These are phyloP conservation scores for Emmonsia crescens DNA, from an alignment of 2,329 filamentous ascomycete species.

Conservation along the genomic window DNA sequence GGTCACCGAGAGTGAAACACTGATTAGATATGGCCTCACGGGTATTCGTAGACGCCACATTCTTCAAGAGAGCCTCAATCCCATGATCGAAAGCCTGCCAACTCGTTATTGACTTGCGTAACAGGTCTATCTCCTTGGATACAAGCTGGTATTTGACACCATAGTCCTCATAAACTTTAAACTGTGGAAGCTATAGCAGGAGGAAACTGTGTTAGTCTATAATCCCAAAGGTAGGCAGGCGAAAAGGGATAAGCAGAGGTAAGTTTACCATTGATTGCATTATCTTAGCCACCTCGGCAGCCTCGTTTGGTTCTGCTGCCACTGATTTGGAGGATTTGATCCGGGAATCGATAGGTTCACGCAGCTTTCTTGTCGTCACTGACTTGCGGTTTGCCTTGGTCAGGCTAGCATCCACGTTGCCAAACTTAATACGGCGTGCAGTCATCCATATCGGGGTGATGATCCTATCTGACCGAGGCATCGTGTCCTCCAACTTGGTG, in stretches of 20 bases:
- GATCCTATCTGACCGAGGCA: constrained; percentile 38
- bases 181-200: constrained; percentile 56
- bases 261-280: constrained; percentile 42
- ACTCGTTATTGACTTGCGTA: constrained; percentile 56
- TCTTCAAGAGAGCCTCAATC: constrained; percentile 69
- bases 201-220: constrained; percentile 37
- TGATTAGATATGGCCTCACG: constrained; percentile 56
- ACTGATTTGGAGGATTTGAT: constrained; percentile 30
- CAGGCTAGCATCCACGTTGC: constrained; percentile 34
- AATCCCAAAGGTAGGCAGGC: no score
- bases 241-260: neutral
- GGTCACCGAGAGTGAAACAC: constrained; percentile 69
- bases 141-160: constrained; percentile 81
- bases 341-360: constrained; percentile 19
- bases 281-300: constrained; percentile 42
- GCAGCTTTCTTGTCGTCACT: constrained; percentile 17
- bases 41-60: constrained; percentile 58
- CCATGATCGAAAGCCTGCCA: constrained; percentile 78
- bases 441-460: constrained; percentile 13
- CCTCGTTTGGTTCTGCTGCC: constrained; percentile 43
- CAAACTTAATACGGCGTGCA: constrained; percentile 34
- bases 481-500: constrained; percentile 56
- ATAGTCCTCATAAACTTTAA: constrained; percentile 86
- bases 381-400: constrained; percentile 7
- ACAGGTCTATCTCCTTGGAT: constrained; percentile 61